Conservation (phyloP, 345 rosid species). For the Citrus medica region DNA sequence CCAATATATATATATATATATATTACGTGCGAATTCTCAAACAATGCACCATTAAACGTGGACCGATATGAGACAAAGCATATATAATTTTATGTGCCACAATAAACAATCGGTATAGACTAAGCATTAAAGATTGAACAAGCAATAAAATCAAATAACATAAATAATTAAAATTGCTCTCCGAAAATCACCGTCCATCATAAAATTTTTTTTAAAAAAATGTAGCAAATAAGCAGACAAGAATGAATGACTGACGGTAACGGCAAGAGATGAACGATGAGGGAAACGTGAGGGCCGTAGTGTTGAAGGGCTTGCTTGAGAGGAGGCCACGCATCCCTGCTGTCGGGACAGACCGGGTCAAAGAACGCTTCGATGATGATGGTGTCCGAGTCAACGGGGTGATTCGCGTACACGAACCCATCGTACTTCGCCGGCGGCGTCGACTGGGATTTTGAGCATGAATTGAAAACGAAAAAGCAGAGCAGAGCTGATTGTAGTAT, state of each 20-base stretch:
- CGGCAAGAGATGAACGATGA: constrained; percentile 74
- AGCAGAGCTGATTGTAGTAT: constrained; percentile 11
- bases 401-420: constrained; percentile 56
- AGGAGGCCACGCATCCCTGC: constrained; percentile 82
- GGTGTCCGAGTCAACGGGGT: constrained; percentile 34
- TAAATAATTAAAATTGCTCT: neutral
- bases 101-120: no score
- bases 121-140: no score
- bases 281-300: constrained; percentile 63
- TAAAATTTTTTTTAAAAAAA: no score
- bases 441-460: constrained; percentile 39
- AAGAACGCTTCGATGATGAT: constrained; percentile 73
- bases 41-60: no score
- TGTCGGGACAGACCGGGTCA: constrained; percentile 92
- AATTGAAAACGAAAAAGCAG: constrained; percentile 14
- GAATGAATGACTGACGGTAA: constrained; percentile 56
- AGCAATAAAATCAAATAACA: no score
- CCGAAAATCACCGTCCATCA: neutral
- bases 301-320: constrained; percentile 55
- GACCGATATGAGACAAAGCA: no score
- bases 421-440: constrained; percentile 74
- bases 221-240: neutral
- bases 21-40: no score
- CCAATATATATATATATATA: no score
- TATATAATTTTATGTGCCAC: no score